Percentiles rank a stretch among this genome's conserved stretches.
Conservation (phyloP, 1,284 basidiomycete species). For the Fomitopsis palustris region DNA sequence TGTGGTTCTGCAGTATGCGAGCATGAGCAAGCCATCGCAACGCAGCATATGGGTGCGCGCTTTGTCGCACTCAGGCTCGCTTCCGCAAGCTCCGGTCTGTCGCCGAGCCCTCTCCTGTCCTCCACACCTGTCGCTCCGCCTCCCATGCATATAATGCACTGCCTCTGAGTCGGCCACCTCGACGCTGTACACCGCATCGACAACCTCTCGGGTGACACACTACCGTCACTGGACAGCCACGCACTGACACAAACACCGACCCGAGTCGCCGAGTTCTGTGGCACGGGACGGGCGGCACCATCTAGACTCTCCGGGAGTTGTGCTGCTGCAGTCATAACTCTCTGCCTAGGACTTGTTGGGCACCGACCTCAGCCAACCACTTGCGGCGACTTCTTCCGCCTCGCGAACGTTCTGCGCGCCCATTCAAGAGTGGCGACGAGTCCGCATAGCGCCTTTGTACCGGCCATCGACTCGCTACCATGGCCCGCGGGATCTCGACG, state of each 20-base stretch:
- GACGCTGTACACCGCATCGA: background rate
- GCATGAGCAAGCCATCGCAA: background rate
- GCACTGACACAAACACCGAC: background rate
- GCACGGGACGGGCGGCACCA: background rate
- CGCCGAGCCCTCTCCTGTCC: constrained; percentile 2
- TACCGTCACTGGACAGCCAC: background rate
- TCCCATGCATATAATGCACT: background rate
- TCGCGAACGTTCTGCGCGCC: background rate
- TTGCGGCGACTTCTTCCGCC: background rate
- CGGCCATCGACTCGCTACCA: constrained; percentile 3
- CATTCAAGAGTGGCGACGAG: background rate
- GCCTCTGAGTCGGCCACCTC: background rate
- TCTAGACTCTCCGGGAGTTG: background rate
- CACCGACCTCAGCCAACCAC: too few species aligned
- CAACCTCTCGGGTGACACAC: background rate
- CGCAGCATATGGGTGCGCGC: background rate
- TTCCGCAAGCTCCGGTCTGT: constrained; percentile 4
- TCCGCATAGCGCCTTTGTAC: background rate
- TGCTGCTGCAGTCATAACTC: background rate
- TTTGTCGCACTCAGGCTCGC: background rate
- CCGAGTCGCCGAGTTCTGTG: background rate
- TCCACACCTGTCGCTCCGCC: background rate
- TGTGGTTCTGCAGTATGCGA: background rate
- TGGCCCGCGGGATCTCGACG: constrained; percentile 25
- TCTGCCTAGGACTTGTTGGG: background rate